Evolutionary conservation across 352 stramenopile genomes (phyloP).

Genomic region (Phytopythium aichiense): DNA sequence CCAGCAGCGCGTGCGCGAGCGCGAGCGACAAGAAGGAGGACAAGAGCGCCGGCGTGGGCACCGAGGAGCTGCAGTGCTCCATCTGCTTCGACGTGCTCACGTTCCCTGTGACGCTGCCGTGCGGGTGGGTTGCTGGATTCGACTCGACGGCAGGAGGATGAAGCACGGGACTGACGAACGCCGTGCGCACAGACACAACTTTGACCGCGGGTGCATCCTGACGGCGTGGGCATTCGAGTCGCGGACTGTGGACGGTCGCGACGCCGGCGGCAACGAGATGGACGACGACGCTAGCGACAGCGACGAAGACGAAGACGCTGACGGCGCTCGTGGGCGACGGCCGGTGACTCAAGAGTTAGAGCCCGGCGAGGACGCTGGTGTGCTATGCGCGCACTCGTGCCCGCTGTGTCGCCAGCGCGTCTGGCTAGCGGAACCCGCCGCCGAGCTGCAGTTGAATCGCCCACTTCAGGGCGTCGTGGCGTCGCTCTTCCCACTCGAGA

Average conservation of each 20-base stretch:
- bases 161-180: not conserved
- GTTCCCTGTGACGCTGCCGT: slow-evolving; percentile 70
- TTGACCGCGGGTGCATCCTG: slow-evolving; percentile 73
- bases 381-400: slow-evolving; percentile 33
- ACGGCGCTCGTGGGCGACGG: not conserved
- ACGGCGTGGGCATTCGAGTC: slow-evolving; percentile 49
- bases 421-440: slow-evolving; percentile 10
- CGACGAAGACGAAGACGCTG: slow-evolving; percentile 9
- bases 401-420: slow-evolving; percentile 57
- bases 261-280: not conserved
- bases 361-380: not conserved
- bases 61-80: slow-evolving; percentile 54
- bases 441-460: slow-evolving; percentile 60
- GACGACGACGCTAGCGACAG: not conserved
- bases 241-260: not conserved
- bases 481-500: slow-evolving; percentile 51
- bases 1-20: not conserved
- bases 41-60: slow-evolving; percentile 11
- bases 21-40: not conserved
- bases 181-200: slow-evolving; percentile 58
- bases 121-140: slow-evolving; percentile 34
- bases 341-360: not conserved
- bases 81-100: slow-evolving; percentile 79
- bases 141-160: not conserved
- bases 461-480: slow-evolving; percentile 60